A percentile compares a stretch with the other conserved stretches of the same genome.
Evolutionary conservation across 306 rosid species (phyloP).

Genomic region (Cyclanthera cordifolia): DNA sequence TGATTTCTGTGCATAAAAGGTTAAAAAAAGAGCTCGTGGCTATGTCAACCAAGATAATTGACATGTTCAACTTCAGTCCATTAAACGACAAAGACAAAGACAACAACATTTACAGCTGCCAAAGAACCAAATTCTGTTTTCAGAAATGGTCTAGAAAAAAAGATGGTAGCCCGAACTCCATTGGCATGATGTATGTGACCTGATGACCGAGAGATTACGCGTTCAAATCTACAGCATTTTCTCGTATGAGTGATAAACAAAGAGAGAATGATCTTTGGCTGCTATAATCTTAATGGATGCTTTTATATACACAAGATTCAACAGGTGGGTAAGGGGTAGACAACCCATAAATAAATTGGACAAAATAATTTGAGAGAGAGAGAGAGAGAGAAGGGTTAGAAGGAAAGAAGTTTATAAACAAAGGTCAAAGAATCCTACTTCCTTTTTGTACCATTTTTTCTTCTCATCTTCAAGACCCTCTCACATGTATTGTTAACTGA

Average conservation of each 20-base stretch:
- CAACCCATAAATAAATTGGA: slow-evolving; percentile 40
- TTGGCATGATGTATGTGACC: no score
- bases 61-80: background rate
- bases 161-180: background rate
- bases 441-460: slow-evolving; percentile 24
- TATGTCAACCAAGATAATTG: slow-evolving; percentile 31
- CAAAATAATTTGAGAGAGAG: slow-evolving; percentile 20
- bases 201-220: no score
- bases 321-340: slow-evolving; percentile 34
- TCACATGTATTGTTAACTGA: slow-evolving; percentile 10
- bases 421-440: slow-evolving; percentile 15
- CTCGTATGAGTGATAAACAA: background rate
- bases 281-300: slow-evolving; percentile 28
- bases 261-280: slow-evolving; percentile 21
- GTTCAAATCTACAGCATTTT: background rate
- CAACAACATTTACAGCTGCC: slow-evolving; percentile 5
- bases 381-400: slow-evolving; percentile 15
- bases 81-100: background rate
- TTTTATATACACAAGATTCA: slow-evolving; percentile 62
- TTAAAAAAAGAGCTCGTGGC: slow-evolving; percentile 25
- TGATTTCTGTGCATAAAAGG: background rate
- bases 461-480: slow-evolving; percentile 12
- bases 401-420: slow-evolving; percentile 10
- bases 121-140: slow-evolving; percentile 3
- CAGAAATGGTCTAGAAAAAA: background rate